These are phyloP conservation scores for Calamus simplicifolius DNA, from an alignment of 176 grass and related monocot genomes.

Conservation along the genomic window DNA sequence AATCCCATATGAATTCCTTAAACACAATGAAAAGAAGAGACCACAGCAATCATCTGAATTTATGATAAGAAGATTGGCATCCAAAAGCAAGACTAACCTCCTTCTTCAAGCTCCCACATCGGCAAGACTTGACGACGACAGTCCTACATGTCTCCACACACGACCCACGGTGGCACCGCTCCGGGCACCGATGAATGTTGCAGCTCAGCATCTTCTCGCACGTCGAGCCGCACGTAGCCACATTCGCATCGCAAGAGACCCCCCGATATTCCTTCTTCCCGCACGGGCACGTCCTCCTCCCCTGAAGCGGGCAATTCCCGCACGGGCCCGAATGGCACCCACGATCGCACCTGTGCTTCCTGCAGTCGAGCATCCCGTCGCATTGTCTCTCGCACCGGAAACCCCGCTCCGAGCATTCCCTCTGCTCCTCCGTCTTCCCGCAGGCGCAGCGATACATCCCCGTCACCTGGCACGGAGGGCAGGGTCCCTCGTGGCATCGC, in stretches of 20 bases:
- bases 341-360: constrained; percentile 75
- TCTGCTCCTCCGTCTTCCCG: constrained; percentile 42
- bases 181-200: constrained; percentile 59
- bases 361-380: constrained; percentile 46
- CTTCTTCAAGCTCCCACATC: constrained; percentile 65
- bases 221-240: constrained; percentile 60
- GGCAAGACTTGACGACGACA: constrained; percentile 62
- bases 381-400: constrained; percentile 57
- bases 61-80: too few species aligned
- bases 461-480: constrained; percentile 46
- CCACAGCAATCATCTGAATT: too few species aligned
- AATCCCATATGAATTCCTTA: too few species aligned
- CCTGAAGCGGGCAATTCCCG: constrained; percentile 72
- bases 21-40: too few species aligned
- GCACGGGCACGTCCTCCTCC: constrained; percentile 67
- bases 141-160: constrained; percentile 67
- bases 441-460: constrained; percentile 57
- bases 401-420: constrained; percentile 50
- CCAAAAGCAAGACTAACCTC: constrained; percentile 35
- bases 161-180: constrained; percentile 70
- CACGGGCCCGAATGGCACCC: constrained; percentile 79
- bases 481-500: constrained; percentile 59
- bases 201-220: constrained; percentile 74
- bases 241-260: constrained; percentile 61
- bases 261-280: constrained; percentile 74